Percentiles rank a stretch among this genome's conserved stretches.
Conservation (phyloP, 2,329 filamentous ascomycete genomes). For the Colletotrichum godetiae region DNA sequence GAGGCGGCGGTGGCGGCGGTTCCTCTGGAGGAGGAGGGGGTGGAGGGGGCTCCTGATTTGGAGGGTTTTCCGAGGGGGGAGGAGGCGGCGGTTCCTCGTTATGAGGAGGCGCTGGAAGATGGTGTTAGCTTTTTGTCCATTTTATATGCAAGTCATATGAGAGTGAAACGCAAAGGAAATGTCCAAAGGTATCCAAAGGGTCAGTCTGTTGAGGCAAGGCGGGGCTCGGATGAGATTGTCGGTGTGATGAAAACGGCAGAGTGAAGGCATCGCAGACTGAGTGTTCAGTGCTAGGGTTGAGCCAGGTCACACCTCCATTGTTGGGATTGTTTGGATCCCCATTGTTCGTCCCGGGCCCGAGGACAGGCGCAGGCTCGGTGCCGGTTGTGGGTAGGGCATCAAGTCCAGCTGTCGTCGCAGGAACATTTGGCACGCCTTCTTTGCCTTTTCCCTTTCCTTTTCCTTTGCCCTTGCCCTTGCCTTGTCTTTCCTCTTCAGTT, state of each 20-base stretch:
- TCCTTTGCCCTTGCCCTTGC: conserved; percentile 17
- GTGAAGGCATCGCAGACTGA: neutral
- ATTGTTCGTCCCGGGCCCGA: neutral
- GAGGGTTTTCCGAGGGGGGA: conserved; percentile 9
- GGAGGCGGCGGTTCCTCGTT: conserved; percentile 14
- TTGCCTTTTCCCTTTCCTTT: conserved; percentile 19
- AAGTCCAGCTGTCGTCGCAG: neutral
- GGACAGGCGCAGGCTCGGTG: neutral
- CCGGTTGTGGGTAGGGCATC: neutral
- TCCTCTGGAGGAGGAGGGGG: neutral
- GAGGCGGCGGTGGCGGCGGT: neutral
- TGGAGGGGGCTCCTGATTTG: conserved; percentile 8
- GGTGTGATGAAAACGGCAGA: neutral
- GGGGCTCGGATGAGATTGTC: neutral
- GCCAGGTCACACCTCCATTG: conserved; percentile 7
- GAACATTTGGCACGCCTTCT: neutral
- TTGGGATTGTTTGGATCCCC: neutral
- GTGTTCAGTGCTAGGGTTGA: neutral
- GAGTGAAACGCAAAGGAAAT: conserved; percentile 17
- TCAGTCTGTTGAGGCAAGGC: neutral
- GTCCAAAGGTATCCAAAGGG: neutral
- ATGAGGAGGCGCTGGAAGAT: neutral
- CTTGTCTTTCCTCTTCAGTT: conserved; percentile 1
- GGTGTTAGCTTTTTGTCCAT: conserved; percentile 4
- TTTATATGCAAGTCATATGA: neutral